Evolutionary conservation across 75 land plant genomes (phyloP).

Genomic region (Sequoia sempervirens): DNA sequence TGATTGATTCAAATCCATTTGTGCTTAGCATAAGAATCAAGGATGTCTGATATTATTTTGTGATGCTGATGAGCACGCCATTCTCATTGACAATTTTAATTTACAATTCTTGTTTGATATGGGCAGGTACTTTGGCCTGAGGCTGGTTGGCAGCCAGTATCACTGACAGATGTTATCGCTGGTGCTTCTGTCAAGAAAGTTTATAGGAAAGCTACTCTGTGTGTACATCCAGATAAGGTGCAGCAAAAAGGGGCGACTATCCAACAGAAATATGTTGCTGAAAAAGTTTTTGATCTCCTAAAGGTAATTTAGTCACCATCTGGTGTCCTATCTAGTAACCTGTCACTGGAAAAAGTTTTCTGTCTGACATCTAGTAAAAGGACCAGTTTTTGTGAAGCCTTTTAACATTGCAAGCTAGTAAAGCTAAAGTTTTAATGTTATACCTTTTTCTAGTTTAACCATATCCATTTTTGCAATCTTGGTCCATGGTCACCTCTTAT

Average conservation of each 20-base stretch:
- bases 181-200: slow-evolving; percentile 84
- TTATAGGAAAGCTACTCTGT: slow-evolving; percentile 79
- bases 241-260: slow-evolving; percentile 95
- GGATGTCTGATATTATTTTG: background rate
- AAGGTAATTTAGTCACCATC: slow-evolving; percentile 47
- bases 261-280: slow-evolving; percentile 90
- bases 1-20: background rate
- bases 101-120: background rate
- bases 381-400: background rate
- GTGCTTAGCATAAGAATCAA: background rate
- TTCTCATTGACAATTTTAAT: background rate
- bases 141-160: slow-evolving; percentile 91
- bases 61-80: no score
- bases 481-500: background rate
- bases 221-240: slow-evolving; percentile 94
- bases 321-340: background rate
- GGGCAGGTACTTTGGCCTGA: slow-evolving; percentile 88
- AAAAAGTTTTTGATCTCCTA: slow-evolving; percentile 94
- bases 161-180: slow-evolving; percentile 83
- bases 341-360: background rate
- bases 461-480: background rate
- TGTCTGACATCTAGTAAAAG: background rate
- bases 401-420: background rate
- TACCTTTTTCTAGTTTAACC: background rate
- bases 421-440: background rate